phyloP scores from a whole-genome alignment of 176 grass and related monocot species.

The Oryza coarctata region DNA sequence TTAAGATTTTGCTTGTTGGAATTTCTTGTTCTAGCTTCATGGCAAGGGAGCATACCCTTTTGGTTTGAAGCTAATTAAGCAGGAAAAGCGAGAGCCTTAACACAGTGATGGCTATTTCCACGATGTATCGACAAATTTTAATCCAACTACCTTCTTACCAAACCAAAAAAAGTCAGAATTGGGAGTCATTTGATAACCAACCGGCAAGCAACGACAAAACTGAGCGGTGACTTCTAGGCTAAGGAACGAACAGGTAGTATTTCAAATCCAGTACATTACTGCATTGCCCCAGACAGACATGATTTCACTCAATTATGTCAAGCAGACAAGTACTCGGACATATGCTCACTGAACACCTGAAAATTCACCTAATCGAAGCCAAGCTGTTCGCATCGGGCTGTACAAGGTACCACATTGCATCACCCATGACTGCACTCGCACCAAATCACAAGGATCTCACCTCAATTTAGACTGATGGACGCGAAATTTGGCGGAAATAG shows the following conservation, averaged over 20 bases:
- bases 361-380: conserved; percentile 11
- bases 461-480: conserved; percentile 1
- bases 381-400: not conserved
- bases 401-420: not conserved
- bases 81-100: not conserved
- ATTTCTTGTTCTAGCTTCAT: conserved; percentile 22
- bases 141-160: not conserved
- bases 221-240: conserved; percentile 3
- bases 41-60: not conserved
- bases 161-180: not conserved
- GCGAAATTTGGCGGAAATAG: conserved; percentile 26
- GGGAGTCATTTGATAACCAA: not conserved
- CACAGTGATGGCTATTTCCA: not conserved
- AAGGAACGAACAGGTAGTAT: not conserved
- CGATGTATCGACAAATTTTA: not conserved
- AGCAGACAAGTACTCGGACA: not conserved
- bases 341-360: not conserved
- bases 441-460: conserved; percentile 2
- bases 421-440: not conserved
- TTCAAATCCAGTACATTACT: not conserved
- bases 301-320: conserved; percentile 22
- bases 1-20: not conserved
- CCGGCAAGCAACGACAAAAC: not conserved
- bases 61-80: not conserved
- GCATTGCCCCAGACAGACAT: not conserved